A percentile compares a stretch with the other conserved stretches of the same genome.
phyloP scores from a whole-genome alignment of 1,284 basidiomycete species.

The Thecaphora thlaspeos region DNA sequence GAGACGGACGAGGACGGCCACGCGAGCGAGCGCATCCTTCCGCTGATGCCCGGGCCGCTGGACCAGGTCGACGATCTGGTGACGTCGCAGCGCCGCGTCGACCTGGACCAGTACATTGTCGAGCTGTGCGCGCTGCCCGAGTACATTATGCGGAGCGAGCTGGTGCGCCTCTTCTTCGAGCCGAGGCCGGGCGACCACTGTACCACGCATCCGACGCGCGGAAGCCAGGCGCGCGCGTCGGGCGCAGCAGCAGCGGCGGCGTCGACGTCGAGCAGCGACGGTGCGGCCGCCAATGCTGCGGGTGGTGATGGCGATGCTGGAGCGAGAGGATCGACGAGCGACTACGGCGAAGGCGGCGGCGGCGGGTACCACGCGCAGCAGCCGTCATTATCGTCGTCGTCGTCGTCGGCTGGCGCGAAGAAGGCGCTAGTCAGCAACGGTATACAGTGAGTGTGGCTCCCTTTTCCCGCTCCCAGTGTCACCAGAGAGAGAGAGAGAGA shows the following conservation, averaged over 20 bases:
- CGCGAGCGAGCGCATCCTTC: constrained; percentile 70
- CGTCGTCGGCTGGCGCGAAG: too few species aligned
- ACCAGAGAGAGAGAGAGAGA: too few species aligned
- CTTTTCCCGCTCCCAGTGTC: too few species aligned
- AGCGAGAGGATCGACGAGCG: too few species aligned
- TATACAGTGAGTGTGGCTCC: background rate
- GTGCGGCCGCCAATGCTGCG: too few species aligned
- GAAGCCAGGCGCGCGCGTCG: too few species aligned
- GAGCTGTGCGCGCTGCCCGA: constrained; percentile 72
- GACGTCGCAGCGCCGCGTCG: constrained; percentile 75
- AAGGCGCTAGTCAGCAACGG: constrained; percentile 16
- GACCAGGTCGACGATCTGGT: constrained; percentile 77
- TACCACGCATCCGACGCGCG: constrained; percentile 34
- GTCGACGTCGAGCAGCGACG: background rate
- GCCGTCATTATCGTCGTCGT: too few species aligned
- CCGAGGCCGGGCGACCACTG: constrained; percentile 77
- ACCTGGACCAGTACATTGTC: constrained; percentile 84
- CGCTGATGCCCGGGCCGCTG: constrained; percentile 92
- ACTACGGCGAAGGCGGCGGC: too few species aligned
- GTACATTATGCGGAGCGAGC: constrained; percentile 76
- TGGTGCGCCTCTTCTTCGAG: constrained; percentile 81
- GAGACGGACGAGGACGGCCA: constrained; percentile 56
- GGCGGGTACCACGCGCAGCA: too few species aligned
- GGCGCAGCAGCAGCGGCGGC: constrained; percentile 7
- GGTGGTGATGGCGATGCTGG: too few species aligned